Evolutionary conservation across 2,329 filamentous ascomycete species (phyloP).

Genomic region (Fusarium musae): DNA sequence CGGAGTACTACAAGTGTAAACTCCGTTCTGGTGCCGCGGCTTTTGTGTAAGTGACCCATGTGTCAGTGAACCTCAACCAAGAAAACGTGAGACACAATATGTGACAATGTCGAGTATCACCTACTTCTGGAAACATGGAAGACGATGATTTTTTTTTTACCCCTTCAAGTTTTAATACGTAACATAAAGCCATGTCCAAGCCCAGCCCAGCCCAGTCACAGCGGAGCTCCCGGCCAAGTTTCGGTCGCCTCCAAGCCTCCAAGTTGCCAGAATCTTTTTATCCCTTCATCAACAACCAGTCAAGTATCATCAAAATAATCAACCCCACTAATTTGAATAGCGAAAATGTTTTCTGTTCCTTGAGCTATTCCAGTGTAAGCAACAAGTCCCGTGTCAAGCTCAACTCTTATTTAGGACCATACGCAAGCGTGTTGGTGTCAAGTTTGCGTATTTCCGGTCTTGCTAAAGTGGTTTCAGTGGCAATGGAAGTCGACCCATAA

Average conservation of each 20-base stretch:
- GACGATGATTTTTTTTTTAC: constrained; percentile 2
- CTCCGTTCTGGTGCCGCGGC: not conserved
- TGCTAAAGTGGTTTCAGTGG: constrained; percentile 15
- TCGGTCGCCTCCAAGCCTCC: constrained; percentile 31
- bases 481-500: constrained; percentile 7
- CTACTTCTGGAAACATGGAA: constrained; percentile 13
- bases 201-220: not conserved
- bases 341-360: not conserved
- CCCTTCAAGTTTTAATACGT: not conserved
- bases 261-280: not conserved
- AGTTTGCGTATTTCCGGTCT: not conserved
- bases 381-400: not conserved
- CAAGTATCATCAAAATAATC: not conserved
- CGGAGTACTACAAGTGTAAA: not conserved
- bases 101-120: not conserved
- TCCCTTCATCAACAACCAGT: constrained; percentile 2
- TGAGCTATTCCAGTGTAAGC: not conserved
- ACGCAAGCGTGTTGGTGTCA: constrained; percentile 1
- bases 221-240: constrained; percentile 31
- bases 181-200: constrained; percentile 2
- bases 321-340: constrained; percentile 1
- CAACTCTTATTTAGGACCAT: not conserved
- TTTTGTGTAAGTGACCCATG: constrained; percentile 12
- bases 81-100: constrained; percentile 12
- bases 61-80: constrained; percentile 4